A percentile compares a stretch with the other conserved stretches of the same genome.
Conservation (phyloP, 2,329 filamentous ascomycete genomes). For the Apiospora saccharicola region DNA sequence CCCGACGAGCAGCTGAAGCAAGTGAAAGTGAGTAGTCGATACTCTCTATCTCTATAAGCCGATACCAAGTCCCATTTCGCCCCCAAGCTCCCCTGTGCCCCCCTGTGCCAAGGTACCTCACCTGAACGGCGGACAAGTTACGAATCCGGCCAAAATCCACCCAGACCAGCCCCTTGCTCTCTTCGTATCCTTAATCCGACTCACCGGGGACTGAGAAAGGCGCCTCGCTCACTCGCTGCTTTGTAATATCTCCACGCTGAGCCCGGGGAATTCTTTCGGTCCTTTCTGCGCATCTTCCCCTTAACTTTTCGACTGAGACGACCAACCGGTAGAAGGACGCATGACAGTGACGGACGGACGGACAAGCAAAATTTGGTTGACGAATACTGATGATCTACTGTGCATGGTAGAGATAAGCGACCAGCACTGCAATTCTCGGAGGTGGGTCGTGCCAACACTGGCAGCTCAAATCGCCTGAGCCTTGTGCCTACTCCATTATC, state of each 20-base stretch:
- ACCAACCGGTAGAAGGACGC: neutral
- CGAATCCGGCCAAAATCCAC: slow-evolving; percentile 19
- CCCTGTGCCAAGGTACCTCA: slow-evolving; percentile 6
- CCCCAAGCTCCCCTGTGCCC: neutral
- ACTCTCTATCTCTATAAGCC: neutral
- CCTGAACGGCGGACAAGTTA: slow-evolving; percentile 14
- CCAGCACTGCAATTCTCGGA: slow-evolving; percentile 7
- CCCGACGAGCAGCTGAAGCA: neutral
- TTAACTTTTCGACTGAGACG: neutral
- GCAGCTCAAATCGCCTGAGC: slow-evolving; percentile 1
- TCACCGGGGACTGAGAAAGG: neutral
- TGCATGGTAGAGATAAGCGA: slow-evolving; percentile 21
- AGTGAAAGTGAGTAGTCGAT: neutral
- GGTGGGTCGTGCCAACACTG: slow-evolving; percentile 10
- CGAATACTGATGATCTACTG: slow-evolving; percentile 18
- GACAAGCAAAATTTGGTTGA: neutral
- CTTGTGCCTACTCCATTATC: neutral
- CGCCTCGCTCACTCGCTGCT: neutral
- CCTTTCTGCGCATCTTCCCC: neutral
- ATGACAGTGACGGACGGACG: neutral
- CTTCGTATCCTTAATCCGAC: slow-evolving; percentile 7
- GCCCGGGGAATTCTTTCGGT: slow-evolving; percentile 1
- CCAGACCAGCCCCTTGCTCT: slow-evolving; percentile 21
- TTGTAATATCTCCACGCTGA: slow-evolving; percentile 15
- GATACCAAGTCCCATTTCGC: neutral